Base-by-base conservation (phyloP, 257 asterid genomes). In the Henckelia pumila region DNA sequence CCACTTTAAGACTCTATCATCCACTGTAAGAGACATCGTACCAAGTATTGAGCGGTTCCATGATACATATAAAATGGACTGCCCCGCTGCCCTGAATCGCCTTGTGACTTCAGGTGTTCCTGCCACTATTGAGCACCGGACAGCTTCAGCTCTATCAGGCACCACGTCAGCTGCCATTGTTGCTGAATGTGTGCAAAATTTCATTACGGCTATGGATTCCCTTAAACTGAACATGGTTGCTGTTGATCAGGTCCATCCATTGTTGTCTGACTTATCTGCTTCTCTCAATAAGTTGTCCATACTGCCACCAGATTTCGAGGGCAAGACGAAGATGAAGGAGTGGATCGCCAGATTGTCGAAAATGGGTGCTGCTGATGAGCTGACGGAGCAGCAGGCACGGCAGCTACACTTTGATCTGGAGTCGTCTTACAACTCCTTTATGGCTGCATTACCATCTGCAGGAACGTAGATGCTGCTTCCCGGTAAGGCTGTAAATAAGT, bases 321-420 rank as follows among this genome's bases (percentile, higher is more conserved):
- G 99, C 66, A 94, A 88, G 83, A 83, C 95, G 6, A 91, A 91
- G 85, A 86, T 89, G 95, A 82, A 75, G 57, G 99, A 94, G 62
- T 94, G 99, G 99, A 89, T 94, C 49, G 74, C 80, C 5, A 79
- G 96, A 83, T 79, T 94, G 60, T 69, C 96, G 1, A 94, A 87
- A 71, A 91, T 94, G 99, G 95, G 95, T 7, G 97, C 96, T 40
- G 86, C 98, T 6, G 96, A 89, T 81, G 97, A 92, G 81, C 82
- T 92, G 64, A 92, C 97, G 3, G 96, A 89, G 80, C 98, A 92
- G 89, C 98, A 92, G 76, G 87, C 97, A 19, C 83, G 99, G n/a
- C 99, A 94, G 78, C 96, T 94, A 47, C 95, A 85, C 82, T 94
- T 91, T 33, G 98, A 91, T 65, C 80, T 94, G 72, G 99, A 91